Evolutionary conservation across 23 red algal species (phyloP), one percentile per base, ranked within the genome.

Genomic region (Gracilaria gracilis): DNA sequence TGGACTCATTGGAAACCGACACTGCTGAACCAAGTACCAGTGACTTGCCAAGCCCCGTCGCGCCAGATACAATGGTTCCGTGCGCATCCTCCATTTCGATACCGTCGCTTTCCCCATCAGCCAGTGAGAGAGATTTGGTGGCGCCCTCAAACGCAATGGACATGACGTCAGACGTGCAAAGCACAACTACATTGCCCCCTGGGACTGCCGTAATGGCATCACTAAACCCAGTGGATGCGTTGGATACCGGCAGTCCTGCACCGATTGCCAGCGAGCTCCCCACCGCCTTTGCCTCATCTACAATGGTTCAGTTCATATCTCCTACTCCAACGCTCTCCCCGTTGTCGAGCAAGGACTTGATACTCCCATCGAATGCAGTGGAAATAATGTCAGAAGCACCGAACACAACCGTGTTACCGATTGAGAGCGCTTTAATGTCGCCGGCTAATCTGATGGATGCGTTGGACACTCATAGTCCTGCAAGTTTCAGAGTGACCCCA

Each of bases 241-340:
- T 25, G n/a, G 57, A 59, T 59, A 59, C n/a, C 57, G 57, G 21
- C 57, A 20, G 57, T 20, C 57, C 57, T 25, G 16, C n/a, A 25
- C 57, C 57, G 21, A n/a, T 3, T 59, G 19, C 3, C 9, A 59
- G 57, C 9, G 57, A n/a, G 17, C 57, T 59, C 4, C 57, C 57
- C 5, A 59, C n/a, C 57, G 9, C 57, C 57, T 8, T 59, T 25
- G 57, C 23, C 89, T 62, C 79, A 89, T 81, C 46, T 83, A 83
- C 39, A 67, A 95, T 73, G 67, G 44, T 57, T 50, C 21, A 0
- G 82, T 34, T 39, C 23, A 31, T 59, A n/a, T 59, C 17, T 20
- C 57, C 17, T 20, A 59, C 57, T 59, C 57, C 6, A 25, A 25
- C 19, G 21, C 57, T 59, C 9, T 59, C n/a, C 3, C n/a, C 57